Evolutionary conservation across 192 early-diverging fungal species (phyloP).

Genomic region (Kappamyces sp.): DNA sequence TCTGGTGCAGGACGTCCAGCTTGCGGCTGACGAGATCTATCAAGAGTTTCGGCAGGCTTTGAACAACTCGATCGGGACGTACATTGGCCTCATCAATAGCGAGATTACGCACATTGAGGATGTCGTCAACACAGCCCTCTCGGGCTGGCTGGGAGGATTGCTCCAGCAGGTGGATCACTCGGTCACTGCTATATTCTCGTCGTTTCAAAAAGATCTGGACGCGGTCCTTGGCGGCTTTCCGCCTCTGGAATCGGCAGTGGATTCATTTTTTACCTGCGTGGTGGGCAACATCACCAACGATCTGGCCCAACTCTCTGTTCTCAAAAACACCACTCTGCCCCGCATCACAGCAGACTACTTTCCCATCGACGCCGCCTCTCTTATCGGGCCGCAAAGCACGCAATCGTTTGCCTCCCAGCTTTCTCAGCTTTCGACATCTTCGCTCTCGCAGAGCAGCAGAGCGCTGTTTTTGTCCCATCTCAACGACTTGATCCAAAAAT

Average conservation of each 20-base stretch:
- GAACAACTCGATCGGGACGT: not conserved
- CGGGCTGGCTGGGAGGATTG: not conserved
- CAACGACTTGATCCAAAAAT: too few species aligned
- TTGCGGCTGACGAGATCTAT: not conserved
- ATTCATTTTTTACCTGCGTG: not conserved
- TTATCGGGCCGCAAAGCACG: too few species aligned
- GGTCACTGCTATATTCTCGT: slow-evolving; percentile 3
- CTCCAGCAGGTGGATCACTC: not conserved
- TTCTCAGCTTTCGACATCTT: too few species aligned
- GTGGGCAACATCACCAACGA: not conserved
- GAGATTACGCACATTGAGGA: not conserved
- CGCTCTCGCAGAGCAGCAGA: too few species aligned
- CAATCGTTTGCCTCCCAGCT: too few species aligned
- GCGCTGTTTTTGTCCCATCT: too few species aligned
- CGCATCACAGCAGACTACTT: too few species aligned
- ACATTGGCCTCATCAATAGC: not conserved
- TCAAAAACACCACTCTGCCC: too few species aligned
- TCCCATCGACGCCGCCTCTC: too few species aligned
- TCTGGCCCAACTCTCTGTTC: too few species aligned
- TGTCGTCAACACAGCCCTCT: not conserved
- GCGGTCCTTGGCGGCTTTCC: not conserved
- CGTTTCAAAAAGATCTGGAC: not conserved
- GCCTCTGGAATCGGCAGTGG: not conserved
- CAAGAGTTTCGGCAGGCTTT: not conserved
- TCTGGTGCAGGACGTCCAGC: not conserved